Base-by-base conservation (phyloP, 73 alveolate genomes). In the Paramecium sexaurelia region DNA sequence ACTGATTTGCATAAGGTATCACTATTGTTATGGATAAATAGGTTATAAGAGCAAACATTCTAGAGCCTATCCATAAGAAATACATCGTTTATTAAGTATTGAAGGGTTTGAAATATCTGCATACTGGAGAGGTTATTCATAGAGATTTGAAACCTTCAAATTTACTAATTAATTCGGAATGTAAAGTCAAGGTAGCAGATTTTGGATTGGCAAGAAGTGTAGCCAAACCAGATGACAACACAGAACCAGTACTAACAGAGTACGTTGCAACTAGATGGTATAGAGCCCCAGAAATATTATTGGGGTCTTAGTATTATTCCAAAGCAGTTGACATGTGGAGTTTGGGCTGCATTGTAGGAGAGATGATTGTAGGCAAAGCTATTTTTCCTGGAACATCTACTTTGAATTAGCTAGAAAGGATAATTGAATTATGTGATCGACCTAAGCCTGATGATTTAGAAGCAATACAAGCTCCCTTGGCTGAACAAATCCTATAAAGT, bases 221-320 rank as follows among this genome's bases (percentile, higher is more conserved):
- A 88, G 86, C 56, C 17, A 85, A 83, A 69, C 95, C 69, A 19
- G 95, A 78, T 15, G 90, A 78, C 29, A 33, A 57, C 85, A 29
- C 83, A 13, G 68, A 85, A 7, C 98, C 96, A n/a, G 66, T 96
- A 19, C 92, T 96, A 9, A 92, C 97, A 13, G 98, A 96, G 66
- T 96, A 96, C 66, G 99, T 96, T 10, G 99, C 99, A 0, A 96
- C 99, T 15, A 96, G 99, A 68, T 97, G 98, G 98, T 97, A 97
- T 88, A 78, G 99, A 51, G 99, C 99, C 0, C 99, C 99, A 15
- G 99, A 97, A 91, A 95, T 96, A 41, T 57, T 97, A 27, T 91
- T 97, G 33, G 98, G 98, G 27, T 95, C 98, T 41, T 91, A 93
- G 19, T 75, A 90, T 24, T 97, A 97, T 92, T 96, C 96, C 8